A percentile compares a stretch with the other conserved stretches of the same genome.
These are phyloP conservation scores for Magnolia changhungtana DNA, from an alignment of 164 flowering plant genomes.

Conservation along the genomic window DNA sequence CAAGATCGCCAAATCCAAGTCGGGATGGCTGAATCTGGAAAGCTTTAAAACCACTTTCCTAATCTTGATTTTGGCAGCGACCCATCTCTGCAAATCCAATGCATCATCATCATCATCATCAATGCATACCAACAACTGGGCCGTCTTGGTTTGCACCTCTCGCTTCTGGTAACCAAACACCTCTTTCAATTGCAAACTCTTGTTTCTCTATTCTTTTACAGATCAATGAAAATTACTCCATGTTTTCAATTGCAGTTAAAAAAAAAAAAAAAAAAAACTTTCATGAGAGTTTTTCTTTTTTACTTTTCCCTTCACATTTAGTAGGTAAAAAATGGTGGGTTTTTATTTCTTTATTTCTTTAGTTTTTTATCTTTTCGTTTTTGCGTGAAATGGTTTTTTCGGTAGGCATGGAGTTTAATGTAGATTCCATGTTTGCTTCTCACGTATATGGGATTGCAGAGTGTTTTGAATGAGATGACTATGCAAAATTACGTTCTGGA, in stretches of 20 bases:
- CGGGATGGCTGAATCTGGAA: not conserved
- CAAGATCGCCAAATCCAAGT: constrained; percentile 1
- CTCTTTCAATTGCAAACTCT: not conserved
- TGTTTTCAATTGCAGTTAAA: not conserved
- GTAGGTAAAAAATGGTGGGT: no score
- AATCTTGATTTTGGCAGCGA: constrained; percentile 17
- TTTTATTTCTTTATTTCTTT: no score
- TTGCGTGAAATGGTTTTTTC: no score
- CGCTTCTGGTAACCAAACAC: constrained; percentile 68
- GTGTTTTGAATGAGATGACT: no score
- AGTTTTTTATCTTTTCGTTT: no score
- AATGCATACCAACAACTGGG: constrained; percentile 97
- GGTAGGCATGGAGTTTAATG: no score
- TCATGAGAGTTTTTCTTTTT: no score
- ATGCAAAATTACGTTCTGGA: no score
- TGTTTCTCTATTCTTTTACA: not conserved
- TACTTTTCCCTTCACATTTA: no score
- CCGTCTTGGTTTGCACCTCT: constrained; percentile 93
- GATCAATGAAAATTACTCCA: not conserved
- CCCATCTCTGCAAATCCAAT: constrained; percentile 14
- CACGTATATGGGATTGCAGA: no score
- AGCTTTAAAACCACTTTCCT: not conserved
- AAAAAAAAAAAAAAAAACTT: no score
- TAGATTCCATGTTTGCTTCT: no score
- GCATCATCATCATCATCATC: constrained; percentile 30